phyloP scores from a whole-genome alignment of 805 yeast species.

The Debaryomyces tyrocola region DNA sequence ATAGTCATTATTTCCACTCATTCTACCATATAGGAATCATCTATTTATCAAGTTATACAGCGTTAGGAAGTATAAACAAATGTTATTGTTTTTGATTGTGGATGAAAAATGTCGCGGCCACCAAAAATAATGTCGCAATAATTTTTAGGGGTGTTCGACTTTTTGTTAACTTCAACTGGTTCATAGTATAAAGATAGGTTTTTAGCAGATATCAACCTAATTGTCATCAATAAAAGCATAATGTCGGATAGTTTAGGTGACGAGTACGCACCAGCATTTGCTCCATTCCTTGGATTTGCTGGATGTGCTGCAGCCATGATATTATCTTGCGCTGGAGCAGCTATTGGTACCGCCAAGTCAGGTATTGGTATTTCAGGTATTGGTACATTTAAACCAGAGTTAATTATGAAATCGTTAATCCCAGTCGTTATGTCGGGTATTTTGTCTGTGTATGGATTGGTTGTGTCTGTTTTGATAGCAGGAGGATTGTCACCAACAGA shows the following conservation, averaged over 20 bases:
- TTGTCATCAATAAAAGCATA: neutral
- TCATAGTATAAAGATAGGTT: neutral
- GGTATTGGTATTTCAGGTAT: slow-evolving; percentile 98
- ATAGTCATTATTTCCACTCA: slow-evolving; percentile 26
- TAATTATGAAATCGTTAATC: slow-evolving; percentile 91
- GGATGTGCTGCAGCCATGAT: slow-evolving; percentile 95
- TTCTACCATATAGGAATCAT: slow-evolving; percentile 2
- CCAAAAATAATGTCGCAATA: neutral
- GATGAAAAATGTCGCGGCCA: slow-evolving; percentile 1
- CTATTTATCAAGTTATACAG: neutral
- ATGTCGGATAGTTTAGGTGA: slow-evolving; percentile 34
- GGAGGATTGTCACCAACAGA: slow-evolving; percentile 80
- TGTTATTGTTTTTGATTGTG: neutral
- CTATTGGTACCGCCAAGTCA: slow-evolving; percentile 96
- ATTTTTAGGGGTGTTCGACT: neutral
- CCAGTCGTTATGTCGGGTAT: slow-evolving; percentile 99
- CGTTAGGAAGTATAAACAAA: neutral
- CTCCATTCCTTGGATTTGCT: slow-evolving; percentile 97
- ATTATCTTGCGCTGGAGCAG: slow-evolving; percentile 95
- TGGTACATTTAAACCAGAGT: slow-evolving; percentile 95
- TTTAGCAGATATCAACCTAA: neutral
- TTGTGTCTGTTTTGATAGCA: slow-evolving; percentile 93
- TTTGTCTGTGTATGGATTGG: slow-evolving; percentile 93
- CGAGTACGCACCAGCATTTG: slow-evolving; percentile 85
- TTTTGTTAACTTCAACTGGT: neutral